phyloP scores from a whole-genome alignment of 345 rosid genomes.

The Populus ilicifolia region DNA sequence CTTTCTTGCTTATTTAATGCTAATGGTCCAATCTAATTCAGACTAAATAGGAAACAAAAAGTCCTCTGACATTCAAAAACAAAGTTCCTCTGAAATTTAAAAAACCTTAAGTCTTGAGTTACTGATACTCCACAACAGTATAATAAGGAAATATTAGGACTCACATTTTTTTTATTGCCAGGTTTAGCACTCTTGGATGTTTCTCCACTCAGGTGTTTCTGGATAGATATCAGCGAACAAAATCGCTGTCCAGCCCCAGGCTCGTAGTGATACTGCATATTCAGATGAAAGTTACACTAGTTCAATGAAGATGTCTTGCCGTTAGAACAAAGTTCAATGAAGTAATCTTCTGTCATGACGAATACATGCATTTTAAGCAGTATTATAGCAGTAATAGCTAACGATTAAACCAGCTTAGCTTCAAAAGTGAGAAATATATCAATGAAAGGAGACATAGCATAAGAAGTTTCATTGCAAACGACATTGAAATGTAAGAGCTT shows the following conservation, averaged over 20 bases:
- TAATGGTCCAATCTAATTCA: background rate
- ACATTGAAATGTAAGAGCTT: too few species aligned
- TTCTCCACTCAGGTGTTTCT: conserved; percentile 38
- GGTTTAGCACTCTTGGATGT: conserved; percentile 3
- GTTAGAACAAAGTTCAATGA: background rate
- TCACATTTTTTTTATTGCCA: conserved; percentile 17
- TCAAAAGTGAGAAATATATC: too few species aligned
- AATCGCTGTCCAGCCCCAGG: conserved; percentile 43
- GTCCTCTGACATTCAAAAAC: background rate
- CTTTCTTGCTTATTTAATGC: background rate
- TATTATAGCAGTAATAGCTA: too few species aligned
- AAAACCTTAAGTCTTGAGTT: too few species aligned
- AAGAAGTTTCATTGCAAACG: too few species aligned
- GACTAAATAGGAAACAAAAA: background rate
- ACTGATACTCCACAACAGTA: background rate
- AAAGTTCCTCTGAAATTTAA: too few species aligned
- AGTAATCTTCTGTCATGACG: background rate
- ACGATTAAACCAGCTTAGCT: too few species aligned
- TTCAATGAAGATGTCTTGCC: background rate
- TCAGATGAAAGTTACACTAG: background rate
- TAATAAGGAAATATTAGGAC: conserved; percentile 1
- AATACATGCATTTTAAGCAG: too few species aligned
- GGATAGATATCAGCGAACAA: conserved; percentile 45
- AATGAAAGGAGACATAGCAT: too few species aligned
- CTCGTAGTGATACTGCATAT: conserved; percentile 48